Base-by-base conservation (phyloP, 495 filamentous ascomycete species). In the Podospora tetraspora region DNA sequence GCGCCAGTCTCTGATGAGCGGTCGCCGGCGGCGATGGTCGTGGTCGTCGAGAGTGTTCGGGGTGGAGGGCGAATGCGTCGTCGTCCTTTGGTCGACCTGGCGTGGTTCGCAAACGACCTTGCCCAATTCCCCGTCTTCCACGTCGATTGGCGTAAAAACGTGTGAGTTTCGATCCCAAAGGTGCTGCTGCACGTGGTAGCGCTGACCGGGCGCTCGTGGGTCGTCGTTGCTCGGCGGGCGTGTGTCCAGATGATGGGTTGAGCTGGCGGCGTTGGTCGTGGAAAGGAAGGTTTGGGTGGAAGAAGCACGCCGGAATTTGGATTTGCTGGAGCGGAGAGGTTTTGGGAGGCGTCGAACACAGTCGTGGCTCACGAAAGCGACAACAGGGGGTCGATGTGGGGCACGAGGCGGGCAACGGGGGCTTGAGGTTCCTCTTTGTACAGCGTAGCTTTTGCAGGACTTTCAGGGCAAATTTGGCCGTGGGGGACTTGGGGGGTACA, bases 251-350 rank as follows among this genome's bases (percentile, higher is more conserved):
- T 52, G 43, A 52, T 52, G 43, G 43, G 43, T 52, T 52, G 43
- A 52, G 43, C 43, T 19, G 59, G 64, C 22, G 27, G 37, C 62
- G 58, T 16, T 66, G 57, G 65, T 52, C 43, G 43, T n/a, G 27
- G 30, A 29, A 63, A 57, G 34, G 63, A 65, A 66, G 23, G 62
- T 61, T 66, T 56, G 32, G 66, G 71, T 70, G 63, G 71, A 74
- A 70, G 70, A 61, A 66, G 70, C 67, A 74, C 71, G 62, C 68
- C 70, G 75, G 71, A 72, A 74, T 76, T 77, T 68, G 73, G 75
- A 62, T 72, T 71, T 77, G 70, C 43, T 52, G 73, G 67, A 69
- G 74, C 62, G 66, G 57, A 65, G 64, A 71, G 66, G 71, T 74
- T 77, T 71, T 61, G 65, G 66, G 59, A 62, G 61, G 68, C 57